These are phyloP conservation scores for Dorcoceras hygrometricum DNA, from an alignment of 257 asterid genomes.

Conservation along the genomic window DNA sequence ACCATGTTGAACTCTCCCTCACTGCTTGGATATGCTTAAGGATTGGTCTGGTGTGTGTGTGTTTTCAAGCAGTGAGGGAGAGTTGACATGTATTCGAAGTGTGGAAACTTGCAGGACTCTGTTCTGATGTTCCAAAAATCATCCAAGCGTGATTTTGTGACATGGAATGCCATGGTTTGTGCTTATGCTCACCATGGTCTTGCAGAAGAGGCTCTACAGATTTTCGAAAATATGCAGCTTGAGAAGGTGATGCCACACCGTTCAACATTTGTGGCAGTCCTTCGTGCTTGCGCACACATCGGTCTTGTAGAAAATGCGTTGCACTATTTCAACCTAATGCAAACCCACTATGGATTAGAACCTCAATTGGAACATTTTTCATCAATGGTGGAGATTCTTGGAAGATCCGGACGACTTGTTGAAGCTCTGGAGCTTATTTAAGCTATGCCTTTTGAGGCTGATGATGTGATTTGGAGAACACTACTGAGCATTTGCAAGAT, in stretches of 20 bases:
- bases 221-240: constrained; percentile 54
- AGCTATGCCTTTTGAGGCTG: constrained; percentile 79
- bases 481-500: constrained; percentile 79
- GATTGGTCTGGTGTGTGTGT: no score
- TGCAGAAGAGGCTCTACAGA: constrained; percentile 58
- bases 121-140: constrained; percentile 68
- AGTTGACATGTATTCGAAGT: constrained; percentile 94
- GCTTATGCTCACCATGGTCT: constrained; percentile 81
- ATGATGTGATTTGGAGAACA: constrained; percentile 85
- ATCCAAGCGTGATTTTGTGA: constrained; percentile 60
- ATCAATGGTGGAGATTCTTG: constrained; percentile 80
- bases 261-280: constrained; percentile 84
- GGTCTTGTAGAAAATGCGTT: constrained; percentile 66
- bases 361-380: constrained; percentile 87
- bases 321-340: constrained; percentile 62
- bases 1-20: constrained; percentile 79
- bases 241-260: constrained; percentile 61
- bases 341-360: constrained; percentile 43
- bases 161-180: constrained; percentile 87
- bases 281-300: constrained; percentile 85
- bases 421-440: constrained; percentile 70
- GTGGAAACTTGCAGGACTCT: constrained; percentile 77
- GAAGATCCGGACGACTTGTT: constrained; percentile 52
- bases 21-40: no score
- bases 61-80: no score